Base-by-base conservation (phyloP, 768 basidiomycete genomes). In the Mycena galericulata region DNA sequence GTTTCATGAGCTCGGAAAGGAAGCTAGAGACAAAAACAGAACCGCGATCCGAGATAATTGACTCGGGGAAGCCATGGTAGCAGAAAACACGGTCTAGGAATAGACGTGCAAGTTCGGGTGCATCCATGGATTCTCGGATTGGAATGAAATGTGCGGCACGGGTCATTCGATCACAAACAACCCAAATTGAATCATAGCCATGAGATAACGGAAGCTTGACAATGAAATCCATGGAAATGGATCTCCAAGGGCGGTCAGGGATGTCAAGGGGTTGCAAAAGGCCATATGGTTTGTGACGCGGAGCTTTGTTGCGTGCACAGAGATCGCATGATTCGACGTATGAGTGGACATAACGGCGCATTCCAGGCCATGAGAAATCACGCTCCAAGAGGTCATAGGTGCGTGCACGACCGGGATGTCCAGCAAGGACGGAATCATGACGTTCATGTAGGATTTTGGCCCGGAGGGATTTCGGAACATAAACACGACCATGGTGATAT, bases 161-260 rank as follows among this genome's bases (percentile, higher is more conserved):
- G 34, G 34, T 36, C 24, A 49, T 24, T 8, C 34, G 53, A 34
- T 66, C 65, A 22, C 41, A 32, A 29, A 87, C 68, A 11, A 83
- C 80, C 40, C 72, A 70, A 18, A 83, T 79, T 2, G 79, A 76
- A 60, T 82, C 75, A 63, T 75, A 83, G 4, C 77, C 78, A 54
- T 24, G 24, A 9, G 47, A 49, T 5, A 26, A 1, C 2, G 47
- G 47, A 18, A 49, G 47, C 15, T 49, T 80, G 71, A 76, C 79
- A 15, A 86, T 81, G 68, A 83, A 82, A 55, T 85, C 82, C 79
- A 84, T 83, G 0, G 77, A 76, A 30, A 85, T 78, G 3, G 78
- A 76, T 32, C 73, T 60, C 82, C 83, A 84, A 10, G 80, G 84
- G 10, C 72, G 71, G 1, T 67, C 20, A 2, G 81, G 82, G 26